Evolutionary conservation across 768 basidiomycete species (phyloP).

Genomic region (Russula earlei): DNA sequence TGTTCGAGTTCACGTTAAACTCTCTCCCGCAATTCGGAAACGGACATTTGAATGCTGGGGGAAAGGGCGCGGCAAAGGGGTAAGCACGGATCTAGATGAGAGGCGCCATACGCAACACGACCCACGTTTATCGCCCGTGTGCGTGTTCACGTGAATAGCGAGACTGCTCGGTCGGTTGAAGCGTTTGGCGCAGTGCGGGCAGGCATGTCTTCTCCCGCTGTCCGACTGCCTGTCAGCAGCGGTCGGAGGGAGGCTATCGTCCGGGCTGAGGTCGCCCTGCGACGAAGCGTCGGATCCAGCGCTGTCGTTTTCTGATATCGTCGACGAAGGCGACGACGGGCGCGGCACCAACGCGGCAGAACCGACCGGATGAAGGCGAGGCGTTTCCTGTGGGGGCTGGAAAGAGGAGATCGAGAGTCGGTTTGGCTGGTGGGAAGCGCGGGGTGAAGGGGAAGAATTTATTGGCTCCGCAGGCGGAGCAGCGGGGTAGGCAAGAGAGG

Average conservation of each 20-base stretch:
- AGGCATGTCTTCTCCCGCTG: slow-evolving; percentile 27
- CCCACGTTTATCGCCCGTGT: slow-evolving; percentile 65
- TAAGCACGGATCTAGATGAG: background rate
- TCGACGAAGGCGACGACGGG: slow-evolving; percentile 15
- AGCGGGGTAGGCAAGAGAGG: background rate
- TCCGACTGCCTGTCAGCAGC: slow-evolving; percentile 14
- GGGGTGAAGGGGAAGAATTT: background rate
- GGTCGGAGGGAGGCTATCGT: background rate
- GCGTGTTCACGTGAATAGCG: slow-evolving; percentile 56
- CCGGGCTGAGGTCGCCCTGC: slow-evolving; percentile 13
- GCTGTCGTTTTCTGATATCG: slow-evolving; percentile 17
- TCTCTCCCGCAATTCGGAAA: slow-evolving; percentile 65
- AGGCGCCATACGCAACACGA: slow-evolving; percentile 23
- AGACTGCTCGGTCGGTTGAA: slow-evolving; percentile 65
- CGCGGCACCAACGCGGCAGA: background rate
- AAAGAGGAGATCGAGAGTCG: slow-evolving; percentile 1
- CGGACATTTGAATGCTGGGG: slow-evolving; percentile 61
- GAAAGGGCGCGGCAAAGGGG: slow-evolving; percentile 19
- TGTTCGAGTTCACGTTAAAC: slow-evolving; percentile 81
- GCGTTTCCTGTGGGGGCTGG: slow-evolving; percentile 5
- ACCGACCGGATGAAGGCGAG: slow-evolving; percentile 9
- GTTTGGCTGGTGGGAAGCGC: background rate
- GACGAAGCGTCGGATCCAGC: slow-evolving; percentile 9
- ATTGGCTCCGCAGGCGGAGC: background rate
- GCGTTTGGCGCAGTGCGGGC: slow-evolving; percentile 45